Evolutionary conservation across 2,329 filamentous ascomycete species (phyloP).

Genomic region (Exophiala viscosa): DNA sequence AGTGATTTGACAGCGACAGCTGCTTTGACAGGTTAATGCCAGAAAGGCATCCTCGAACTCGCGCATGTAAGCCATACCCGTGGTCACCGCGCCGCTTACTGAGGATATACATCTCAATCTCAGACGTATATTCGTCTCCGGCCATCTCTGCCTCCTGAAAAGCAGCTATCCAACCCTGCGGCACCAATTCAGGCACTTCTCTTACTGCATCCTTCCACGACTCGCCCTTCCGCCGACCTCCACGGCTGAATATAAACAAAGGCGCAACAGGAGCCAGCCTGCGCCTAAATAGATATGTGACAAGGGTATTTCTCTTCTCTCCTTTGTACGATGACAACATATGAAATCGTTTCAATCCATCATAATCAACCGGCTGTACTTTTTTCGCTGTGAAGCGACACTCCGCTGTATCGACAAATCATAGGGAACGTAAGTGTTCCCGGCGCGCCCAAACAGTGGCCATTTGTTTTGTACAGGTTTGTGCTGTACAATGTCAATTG

Average conservation of each 20-base stretch:
- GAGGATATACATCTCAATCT: no score
- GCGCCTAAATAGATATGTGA: background rate
- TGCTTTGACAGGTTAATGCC: no score
- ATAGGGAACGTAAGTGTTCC: background rate
- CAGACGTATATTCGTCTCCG: no score
- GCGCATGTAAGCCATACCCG: no score
- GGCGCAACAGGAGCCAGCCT: slow-evolving; percentile 2
- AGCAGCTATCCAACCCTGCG: no score
- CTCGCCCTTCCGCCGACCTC: background rate
- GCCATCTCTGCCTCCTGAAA: no score
- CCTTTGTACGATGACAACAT: slow-evolving; percentile 3
- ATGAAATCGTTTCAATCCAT: background rate
- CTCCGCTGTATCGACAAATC: slow-evolving; percentile 4
- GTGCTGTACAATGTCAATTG: background rate
- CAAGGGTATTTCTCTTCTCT: slow-evolving; percentile 2
- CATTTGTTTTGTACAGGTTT: background rate
- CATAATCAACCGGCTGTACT: background rate
- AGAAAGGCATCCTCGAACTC: no score
- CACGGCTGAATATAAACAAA: background rate
- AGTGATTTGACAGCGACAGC: no score
- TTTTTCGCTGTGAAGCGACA: slow-evolving; percentile 12
- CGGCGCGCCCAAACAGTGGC: background rate
- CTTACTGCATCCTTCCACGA: no score
- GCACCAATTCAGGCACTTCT: no score
- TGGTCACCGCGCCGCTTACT: no score